Conservation (phyloP, 768 basidiomycete species). For the Suillus weaverae region DNA sequence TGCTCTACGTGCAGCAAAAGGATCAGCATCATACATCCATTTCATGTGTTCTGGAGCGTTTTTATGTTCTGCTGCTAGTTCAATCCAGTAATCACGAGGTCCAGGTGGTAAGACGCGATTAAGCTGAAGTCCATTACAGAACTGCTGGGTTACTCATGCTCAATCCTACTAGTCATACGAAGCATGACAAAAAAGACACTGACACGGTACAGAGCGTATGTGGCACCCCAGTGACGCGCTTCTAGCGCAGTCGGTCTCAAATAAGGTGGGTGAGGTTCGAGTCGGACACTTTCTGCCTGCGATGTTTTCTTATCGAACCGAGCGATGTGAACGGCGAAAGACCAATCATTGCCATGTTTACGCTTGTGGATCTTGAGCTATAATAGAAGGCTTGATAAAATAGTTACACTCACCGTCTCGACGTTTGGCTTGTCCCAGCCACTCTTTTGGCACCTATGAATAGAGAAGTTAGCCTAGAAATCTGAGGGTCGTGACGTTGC, state of each 20-base stretch:
- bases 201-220: conserved; percentile 85
- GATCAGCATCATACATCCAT: conserved; percentile 90
- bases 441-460: conserved; percentile 75
- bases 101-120: conserved; percentile 78
- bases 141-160: conserved; percentile 44
- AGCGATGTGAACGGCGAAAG: conserved; percentile 68
- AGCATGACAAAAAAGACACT: conserved; percentile 34
- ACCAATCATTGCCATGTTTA: conserved; percentile 49
- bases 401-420: conserved; percentile 56
- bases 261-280: conserved; percentile 76
- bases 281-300: conserved; percentile 63
- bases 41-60: conserved; percentile 62
- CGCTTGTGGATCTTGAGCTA: conserved; percentile 36
- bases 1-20: conserved; percentile 70
- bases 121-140: conserved; percentile 73
- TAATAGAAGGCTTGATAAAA: background rate
- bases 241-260: conserved; percentile 67
- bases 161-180: background rate
- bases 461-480: background rate
- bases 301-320: conserved; percentile 70
- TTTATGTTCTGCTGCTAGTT: conserved; percentile 71
- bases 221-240: conserved; percentile 90
- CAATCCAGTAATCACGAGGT: conserved; percentile 86
- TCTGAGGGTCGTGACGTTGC: background rate
- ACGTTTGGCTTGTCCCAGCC: conserved; percentile 86